Evolutionary conservation across 2,329 filamentous ascomycete genomes (phyloP).

Genomic region (Colletotrichum sp.): DNA sequence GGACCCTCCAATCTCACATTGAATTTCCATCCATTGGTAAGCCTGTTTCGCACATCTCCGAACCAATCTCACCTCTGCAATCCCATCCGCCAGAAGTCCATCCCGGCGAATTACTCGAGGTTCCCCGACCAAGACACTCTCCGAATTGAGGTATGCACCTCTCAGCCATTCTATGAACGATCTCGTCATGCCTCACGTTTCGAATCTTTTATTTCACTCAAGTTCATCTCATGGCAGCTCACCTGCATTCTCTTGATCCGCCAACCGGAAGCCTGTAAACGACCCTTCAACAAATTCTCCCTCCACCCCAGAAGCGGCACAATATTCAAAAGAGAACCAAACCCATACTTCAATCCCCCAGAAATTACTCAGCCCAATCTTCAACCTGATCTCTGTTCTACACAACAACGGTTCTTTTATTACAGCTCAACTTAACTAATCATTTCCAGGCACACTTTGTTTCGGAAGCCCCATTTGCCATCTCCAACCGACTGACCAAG

Average conservation of each 20-base stretch:
- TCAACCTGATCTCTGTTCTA: too few species aligned
- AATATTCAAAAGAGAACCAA: too few species aligned
- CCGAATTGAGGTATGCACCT: not conserved
- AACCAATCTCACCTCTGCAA: not conserved
- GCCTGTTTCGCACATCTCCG: not conserved
- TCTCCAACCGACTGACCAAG: not conserved
- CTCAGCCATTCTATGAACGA: not conserved
- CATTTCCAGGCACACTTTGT: rapidly evolving
- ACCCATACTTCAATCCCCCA: too few species aligned
- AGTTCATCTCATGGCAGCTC: rapidly evolving
- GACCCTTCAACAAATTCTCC: not conserved
- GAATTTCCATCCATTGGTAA: not conserved
- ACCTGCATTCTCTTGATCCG: too few species aligned
- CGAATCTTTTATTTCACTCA: rapidly evolving
- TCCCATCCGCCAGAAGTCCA: not conserved
- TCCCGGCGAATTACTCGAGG: not conserved
- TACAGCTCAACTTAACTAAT: not conserved
- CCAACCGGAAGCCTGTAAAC: not conserved
- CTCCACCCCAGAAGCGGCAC: not conserved
- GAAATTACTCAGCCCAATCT: too few species aligned
- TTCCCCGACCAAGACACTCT: not conserved
- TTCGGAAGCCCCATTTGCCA: not conserved
- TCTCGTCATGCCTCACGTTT: not conserved
- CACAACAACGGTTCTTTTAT: not conserved
- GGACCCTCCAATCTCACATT: not conserved